Percentiles rank a stretch among this genome's conserved stretches.
phyloP scores from a whole-genome alignment of 768 basidiomycete species.

The Naganishia randhawae region DNA sequence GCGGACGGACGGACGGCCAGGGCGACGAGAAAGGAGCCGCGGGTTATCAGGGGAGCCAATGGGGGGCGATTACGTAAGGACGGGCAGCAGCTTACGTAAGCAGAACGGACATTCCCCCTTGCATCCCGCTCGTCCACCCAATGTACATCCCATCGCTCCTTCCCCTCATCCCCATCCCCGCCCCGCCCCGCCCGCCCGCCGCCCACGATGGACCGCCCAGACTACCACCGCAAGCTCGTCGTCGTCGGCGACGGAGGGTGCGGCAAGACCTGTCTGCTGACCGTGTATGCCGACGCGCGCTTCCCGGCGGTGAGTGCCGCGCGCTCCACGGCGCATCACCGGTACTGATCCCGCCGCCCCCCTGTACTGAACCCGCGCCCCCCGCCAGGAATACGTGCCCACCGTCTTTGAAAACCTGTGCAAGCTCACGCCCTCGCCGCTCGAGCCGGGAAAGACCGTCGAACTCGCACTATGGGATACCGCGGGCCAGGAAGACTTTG shows the following conservation, averaged over 20 bases:
- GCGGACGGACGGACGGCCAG: too few relatives aligned
- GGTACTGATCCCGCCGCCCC: too few relatives aligned
- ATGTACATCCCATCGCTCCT: too few relatives aligned
- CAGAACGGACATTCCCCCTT: too few relatives aligned
- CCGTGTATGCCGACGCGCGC: conserved; percentile 93
- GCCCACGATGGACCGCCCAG: neutral
- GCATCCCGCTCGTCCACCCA: too few relatives aligned
- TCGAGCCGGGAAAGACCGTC: conserved; percentile 92
- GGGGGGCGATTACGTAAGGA: too few relatives aligned
- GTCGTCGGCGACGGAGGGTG: conserved; percentile 75
- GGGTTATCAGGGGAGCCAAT: too few relatives aligned
- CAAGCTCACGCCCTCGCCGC: conserved; percentile 76
- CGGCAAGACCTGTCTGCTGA: conserved; percentile 92
- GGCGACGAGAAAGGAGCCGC: too few relatives aligned
- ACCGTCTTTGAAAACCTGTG: conserved; percentile 99
- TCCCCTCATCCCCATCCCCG: too few relatives aligned
- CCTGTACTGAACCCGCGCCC: neutral
- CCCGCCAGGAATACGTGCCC: conserved; percentile 85
- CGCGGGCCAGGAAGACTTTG: conserved; percentile 98
- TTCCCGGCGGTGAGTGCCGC: conserved; percentile 73
- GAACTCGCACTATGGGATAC: conserved; percentile 99
- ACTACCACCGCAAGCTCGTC: neutral
- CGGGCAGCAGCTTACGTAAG: too few relatives aligned
- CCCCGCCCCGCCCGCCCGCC: too few relatives aligned
- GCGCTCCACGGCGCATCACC: conserved; percentile 1